Base-by-base conservation (phyloP, 1,284 basidiomycete genomes). In the Ustilago lituana region DNA sequence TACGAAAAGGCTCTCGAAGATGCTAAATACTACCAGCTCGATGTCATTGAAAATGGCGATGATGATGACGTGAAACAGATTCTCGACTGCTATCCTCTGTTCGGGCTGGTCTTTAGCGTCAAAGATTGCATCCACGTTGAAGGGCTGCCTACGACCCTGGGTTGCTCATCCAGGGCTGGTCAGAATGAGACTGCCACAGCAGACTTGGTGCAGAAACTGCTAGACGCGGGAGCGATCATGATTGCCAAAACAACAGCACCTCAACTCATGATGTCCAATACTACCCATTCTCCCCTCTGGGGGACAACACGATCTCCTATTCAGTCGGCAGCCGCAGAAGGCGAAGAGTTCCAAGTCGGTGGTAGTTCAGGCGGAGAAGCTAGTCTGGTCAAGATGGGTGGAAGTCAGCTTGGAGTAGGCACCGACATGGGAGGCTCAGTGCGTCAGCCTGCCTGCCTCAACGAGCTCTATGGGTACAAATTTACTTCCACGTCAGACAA, bases 341-440 rank as follows among this genome's bases (percentile, higher is more conserved):
- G 19, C 14, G 20, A 58, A 5, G 58, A 72, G 32, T 72, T 74
- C 26, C 61, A 74, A 27, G 59, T 77, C 22, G 76, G 74, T 4
- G 76, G 76, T 3, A 61, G 52, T 19, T 64, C 58, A 12, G 74
- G 76, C 10, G 76, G 74, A 35, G 74, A 78, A 41, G 65, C 70
- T 5, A 43, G 50, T 15, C 35, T 74, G 20, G 55, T 78, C 43
- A 50, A 54, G 29, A 19, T 55, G 12, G 66, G 63, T 9, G 76
- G 72, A 6, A 61, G 56, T 26, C 48, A 59, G 15, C 38, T 75
- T 12, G 72, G 74, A 2, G 20, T 76, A 2, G 76, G 73, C 11
- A 67, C 72, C 8, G 73, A 74, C 26, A 74, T 76, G 58, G 69
- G 75, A n/a, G 75, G 75, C 4, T 64, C 55, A 0, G 55, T 77